Percentiles rank a stretch among this genome's conserved stretches.
phyloP scores from a whole-genome alignment of 345 rosid species.

The Hibiscus syriacus region DNA sequence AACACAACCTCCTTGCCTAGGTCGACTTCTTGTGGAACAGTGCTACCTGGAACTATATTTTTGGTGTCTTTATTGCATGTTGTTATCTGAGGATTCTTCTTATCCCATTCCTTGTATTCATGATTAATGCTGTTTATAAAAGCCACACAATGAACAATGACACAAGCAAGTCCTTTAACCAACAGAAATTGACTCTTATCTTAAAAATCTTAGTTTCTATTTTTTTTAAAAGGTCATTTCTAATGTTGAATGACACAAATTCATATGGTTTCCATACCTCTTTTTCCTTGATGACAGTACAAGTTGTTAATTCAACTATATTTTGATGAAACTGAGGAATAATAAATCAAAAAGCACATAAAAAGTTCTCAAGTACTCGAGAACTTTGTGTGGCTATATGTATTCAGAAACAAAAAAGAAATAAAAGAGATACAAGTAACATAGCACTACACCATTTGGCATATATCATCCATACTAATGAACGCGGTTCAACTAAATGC shows the following conservation, averaged over 20 bases:
- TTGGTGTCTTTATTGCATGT: too few relatives aligned
- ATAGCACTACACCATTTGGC: neutral
- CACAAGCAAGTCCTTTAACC: neutral
- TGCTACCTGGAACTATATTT: conserved; percentile 76
- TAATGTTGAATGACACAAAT: too few relatives aligned
- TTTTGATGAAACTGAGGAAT: too few relatives aligned
- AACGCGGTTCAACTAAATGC: neutral
- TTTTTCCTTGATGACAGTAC: too few relatives aligned
- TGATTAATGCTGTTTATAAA: conserved; percentile 66
- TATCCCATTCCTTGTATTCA: conserved; percentile 90
- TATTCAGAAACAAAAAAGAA: neutral
- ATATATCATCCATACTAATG: neutral
- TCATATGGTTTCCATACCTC: too few relatives aligned
- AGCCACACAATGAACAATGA: neutral
- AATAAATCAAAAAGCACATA: too few relatives aligned
- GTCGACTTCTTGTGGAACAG: conserved; percentile 86
- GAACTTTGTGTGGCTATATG: neutral
- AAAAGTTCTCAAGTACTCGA: too few relatives aligned
- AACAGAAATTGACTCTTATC: neutral
- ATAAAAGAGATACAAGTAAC: neutral
- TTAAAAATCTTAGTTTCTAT: too few relatives aligned
- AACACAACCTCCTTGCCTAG: conserved; percentile 69
- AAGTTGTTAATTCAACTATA: too few relatives aligned
- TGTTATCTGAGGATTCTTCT: conserved; percentile 71
- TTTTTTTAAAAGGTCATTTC: too few relatives aligned